phyloP scores from a whole-genome alignment of 345 rosid species.

The Excoecaria agallocha region DNA sequence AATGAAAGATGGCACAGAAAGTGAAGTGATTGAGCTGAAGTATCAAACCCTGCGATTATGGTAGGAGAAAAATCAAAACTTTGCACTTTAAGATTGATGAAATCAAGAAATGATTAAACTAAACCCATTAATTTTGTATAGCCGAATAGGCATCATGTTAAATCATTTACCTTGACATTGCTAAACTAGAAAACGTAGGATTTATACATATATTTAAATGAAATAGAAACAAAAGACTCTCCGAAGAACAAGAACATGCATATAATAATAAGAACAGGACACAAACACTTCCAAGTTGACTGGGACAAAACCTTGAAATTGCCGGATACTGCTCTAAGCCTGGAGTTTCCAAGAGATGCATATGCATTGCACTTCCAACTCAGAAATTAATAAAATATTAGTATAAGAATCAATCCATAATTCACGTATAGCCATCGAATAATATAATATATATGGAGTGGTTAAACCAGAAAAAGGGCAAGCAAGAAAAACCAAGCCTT shows the following conservation, averaged over 20 bases:
- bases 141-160: background rate
- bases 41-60: background rate
- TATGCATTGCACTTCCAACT: background rate
- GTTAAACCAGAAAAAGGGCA: background rate
- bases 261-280: background rate
- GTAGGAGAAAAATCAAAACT: background rate
- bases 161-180: conserved; percentile 5
- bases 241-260: no score
- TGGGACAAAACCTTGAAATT: background rate
- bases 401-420: background rate
- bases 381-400: background rate
- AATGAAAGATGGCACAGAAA: no score
- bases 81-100: background rate
- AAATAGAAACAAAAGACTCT: no score
- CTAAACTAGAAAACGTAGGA: background rate
- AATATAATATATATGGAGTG: background rate
- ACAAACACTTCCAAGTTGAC: background rate
- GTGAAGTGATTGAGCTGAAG: no score
- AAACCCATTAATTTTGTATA: background rate
- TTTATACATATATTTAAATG: no score
- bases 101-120: background rate
- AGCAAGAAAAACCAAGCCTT: no score
- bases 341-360: background rate
- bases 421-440: background rate
- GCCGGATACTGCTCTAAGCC: background rate